These are phyloP conservation scores for Jacaranda mimosifolia DNA, from an alignment of 257 asterid genomes.

Conservation along the genomic window DNA sequence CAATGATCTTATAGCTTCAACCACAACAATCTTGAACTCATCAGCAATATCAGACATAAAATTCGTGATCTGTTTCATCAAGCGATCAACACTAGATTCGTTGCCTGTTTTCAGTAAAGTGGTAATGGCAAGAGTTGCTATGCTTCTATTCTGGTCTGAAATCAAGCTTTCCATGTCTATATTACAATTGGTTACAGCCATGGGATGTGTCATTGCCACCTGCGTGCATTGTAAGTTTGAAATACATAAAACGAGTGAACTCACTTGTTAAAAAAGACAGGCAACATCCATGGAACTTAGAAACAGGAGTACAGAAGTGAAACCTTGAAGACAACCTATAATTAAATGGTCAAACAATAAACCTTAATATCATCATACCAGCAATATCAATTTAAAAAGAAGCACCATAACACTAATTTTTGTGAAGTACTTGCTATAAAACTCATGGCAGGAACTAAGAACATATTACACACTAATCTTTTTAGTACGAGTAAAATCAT, in stretches of 20 bases:
- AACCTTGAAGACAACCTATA: neutral
- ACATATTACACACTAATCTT: neutral
- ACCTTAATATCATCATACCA: neutral
- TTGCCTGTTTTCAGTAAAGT: conserved; percentile 89
- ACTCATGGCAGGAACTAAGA: neutral
- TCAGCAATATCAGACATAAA: conserved; percentile 96
- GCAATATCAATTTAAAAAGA: conserved; percentile 18
- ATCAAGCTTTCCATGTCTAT: conserved; percentile 93
- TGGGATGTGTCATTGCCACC: conserved; percentile 94
- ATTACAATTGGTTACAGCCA: conserved; percentile 87
- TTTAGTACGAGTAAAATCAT: neutral
- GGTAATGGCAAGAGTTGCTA: conserved; percentile 92
- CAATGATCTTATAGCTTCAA: conserved; percentile 86
- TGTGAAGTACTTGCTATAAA: neutral
- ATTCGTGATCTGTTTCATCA: conserved; percentile 86
- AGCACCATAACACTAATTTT: conserved; percentile 8
- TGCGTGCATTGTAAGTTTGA: conserved; percentile 40
- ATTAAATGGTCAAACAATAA: neutral
- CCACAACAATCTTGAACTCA: conserved; percentile 93
- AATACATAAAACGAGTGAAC: conserved; percentile 25
- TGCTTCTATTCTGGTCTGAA: conserved; percentile 90
- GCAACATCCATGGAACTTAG: neutral
- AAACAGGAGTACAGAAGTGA: neutral
- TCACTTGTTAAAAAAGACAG: neutral
- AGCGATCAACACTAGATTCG: conserved; percentile 87